phyloP scores from a whole-genome alignment of 371 early-diverging fungal species.

The Haplosporangium sp. region DNA sequence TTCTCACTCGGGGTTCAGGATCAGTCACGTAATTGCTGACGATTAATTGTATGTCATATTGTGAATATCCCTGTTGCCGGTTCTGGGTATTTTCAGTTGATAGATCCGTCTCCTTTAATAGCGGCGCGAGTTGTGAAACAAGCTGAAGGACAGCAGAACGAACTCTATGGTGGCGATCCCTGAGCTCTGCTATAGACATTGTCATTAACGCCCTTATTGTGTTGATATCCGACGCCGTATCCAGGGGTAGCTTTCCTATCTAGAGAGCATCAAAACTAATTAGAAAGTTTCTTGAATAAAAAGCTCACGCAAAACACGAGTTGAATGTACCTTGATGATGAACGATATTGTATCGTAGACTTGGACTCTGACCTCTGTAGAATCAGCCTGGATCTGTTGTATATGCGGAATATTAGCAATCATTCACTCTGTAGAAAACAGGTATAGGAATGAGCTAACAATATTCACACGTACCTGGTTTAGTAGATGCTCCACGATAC shows the following conservation, averaged over 20 bases:
- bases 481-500: conserved; percentile 39
- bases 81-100: neutral
- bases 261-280: neutral
- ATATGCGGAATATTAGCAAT: neutral
- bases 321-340: conserved; percentile 57
- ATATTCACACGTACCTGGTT: conserved; percentile 30
- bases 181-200: conserved; percentile 54
- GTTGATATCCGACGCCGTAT: conserved; percentile 29
- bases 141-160: conserved; percentile 63
- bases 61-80: conserved; percentile 26
- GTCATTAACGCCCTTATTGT: conserved; percentile 49
- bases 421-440: neutral
- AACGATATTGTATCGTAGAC: conserved; percentile 59
- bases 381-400: conserved; percentile 56
- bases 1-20: conserved; percentile 66
- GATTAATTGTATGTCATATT: conserved; percentile 59
- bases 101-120: conserved; percentile 20
- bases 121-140: conserved; percentile 60
- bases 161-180: conserved; percentile 64
- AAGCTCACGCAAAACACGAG: neutral
- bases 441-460: neutral
- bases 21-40: conserved; percentile 67
- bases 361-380: conserved; percentile 63
- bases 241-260: conserved; percentile 54
- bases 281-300: neutral